Base-by-base conservation (phyloP, 2,329 filamentous ascomycete genomes). In the Fusarium caatingaense region DNA sequence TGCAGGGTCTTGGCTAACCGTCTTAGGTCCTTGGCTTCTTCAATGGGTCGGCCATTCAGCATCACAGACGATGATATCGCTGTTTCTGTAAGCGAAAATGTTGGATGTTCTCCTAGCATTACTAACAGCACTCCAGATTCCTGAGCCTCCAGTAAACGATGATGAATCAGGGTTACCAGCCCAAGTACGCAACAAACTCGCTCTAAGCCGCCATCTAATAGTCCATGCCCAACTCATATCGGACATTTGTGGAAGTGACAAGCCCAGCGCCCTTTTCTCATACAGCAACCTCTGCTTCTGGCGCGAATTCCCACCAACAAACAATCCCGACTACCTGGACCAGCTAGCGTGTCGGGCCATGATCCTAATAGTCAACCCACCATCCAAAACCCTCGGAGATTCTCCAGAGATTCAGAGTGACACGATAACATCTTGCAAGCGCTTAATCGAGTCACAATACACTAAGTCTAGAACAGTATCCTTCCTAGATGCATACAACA, bases 221-320 rank as follows among this genome's bases (percentile, higher is more conserved):
- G 23, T 44, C 0, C 59, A 68, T 5, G 49, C 64, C 0, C 66
- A 68, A 11, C 49, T 68, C 0, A 34, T 68, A 5, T 65, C 66
- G 6, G 42, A 68, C 6, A 10, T 68, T 1, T 32, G 37, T 2
- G 56, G 45, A n/a, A n/a, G n/a, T 0, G 16, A 12, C 5, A 23
- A 9, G 0, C 3, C 32, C 0, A 42, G 20, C 11, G 20, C 46
- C 0, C 13, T 68, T 0, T 68, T 68, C 23, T 64, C 54, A 1
- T 68, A 56, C 13, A 64, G 59, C 6, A 68, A 68, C 15, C 41
- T 68, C 0, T 60, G 60, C 6, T 68, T 68, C 15, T 68, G 64
- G 66, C 34, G 64, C 6, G 66, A 68, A 16, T 68, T 68, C 2
- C 54, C 46, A 3, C 66, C 64, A 1, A 13, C 12, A 2, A 48